A percentile compares a stretch with the other conserved stretches of the same genome.
Conservation (phyloP, 2,329 filamentous ascomycete genomes). For the Fusarium kyushuense region DNA sequence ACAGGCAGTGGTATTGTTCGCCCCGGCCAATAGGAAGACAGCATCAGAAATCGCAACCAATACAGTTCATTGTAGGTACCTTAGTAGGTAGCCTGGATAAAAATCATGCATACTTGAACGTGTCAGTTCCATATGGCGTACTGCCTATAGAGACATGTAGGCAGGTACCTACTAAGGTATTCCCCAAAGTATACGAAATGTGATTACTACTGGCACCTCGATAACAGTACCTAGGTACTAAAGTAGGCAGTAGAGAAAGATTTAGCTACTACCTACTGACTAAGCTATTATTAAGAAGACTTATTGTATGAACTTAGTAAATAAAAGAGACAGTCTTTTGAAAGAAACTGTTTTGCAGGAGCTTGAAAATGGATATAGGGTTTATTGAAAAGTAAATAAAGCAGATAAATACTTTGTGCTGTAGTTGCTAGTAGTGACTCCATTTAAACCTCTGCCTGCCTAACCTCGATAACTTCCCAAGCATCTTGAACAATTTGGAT, state of each 20-base stretch:
- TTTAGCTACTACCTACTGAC: no score
- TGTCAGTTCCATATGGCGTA: neutral
- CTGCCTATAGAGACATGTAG: neutral
- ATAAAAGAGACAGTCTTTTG: neutral
- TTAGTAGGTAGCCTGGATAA: no score
- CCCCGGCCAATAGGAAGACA: conserved; percentile 6
- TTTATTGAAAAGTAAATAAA: neutral
- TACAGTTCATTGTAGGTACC: neutral
- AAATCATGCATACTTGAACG: neutral
- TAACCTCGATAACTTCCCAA: neutral
- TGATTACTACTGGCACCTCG: neutral
- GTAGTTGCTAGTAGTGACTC: neutral
- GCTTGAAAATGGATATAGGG: neutral
- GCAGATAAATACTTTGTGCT: neutral
- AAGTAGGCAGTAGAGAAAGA: no score
- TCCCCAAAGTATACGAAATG: neutral
- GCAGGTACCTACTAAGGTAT: neutral
- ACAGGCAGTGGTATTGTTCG: conserved; percentile 6
- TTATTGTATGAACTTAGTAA: no score
- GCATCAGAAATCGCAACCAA: neutral
- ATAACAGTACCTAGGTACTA: no score
- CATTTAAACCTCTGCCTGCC: neutral
- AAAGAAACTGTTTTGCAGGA: neutral
- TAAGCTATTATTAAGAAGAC: no score
- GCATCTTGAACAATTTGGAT: neutral